These are phyloP conservation scores for Ophidiomyces ophidiicola DNA, from an alignment of 2,329 filamentous ascomycete species.

Conservation along the genomic window DNA sequence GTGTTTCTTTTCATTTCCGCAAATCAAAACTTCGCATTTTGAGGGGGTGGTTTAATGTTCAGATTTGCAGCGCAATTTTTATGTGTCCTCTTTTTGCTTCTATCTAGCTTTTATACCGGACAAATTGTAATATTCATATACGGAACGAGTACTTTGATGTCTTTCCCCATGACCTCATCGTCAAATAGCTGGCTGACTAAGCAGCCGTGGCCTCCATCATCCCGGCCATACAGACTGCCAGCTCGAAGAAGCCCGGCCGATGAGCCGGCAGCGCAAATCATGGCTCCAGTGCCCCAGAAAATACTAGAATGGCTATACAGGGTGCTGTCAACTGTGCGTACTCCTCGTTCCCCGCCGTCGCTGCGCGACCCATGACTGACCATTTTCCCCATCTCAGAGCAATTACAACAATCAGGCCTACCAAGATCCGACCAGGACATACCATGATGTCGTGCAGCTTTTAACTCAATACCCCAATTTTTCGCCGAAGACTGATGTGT, in stretches of 20 bases:
- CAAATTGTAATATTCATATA: background rate
- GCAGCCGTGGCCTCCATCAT: background rate
- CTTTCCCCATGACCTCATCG: background rate
- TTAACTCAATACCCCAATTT: slow-evolving; percentile 70
- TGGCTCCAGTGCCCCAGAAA: slow-evolving; percentile 66
- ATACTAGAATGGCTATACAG: slow-evolving; percentile 93
- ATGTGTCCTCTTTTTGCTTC: background rate
- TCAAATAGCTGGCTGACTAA: too few species aligned
- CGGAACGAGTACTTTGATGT: background rate
- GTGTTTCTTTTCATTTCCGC: too few species aligned
- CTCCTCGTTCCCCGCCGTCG: slow-evolving; percentile 6
- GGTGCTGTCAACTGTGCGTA: slow-evolving; percentile 60
- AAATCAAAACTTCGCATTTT: background rate
- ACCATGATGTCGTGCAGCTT: slow-evolving; percentile 76
- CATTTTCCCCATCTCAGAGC: slow-evolving; percentile 10
- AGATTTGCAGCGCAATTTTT: background rate
- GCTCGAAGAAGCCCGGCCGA: slow-evolving; percentile 1
- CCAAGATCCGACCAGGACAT: slow-evolving; percentile 79
- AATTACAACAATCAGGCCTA: slow-evolving; percentile 58
- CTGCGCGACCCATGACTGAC: slow-evolving; percentile 9
- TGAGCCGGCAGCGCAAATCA: slow-evolving; percentile 3
- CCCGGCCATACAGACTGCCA: background rate
- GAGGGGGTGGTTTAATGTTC: background rate
- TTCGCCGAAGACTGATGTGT: slow-evolving; percentile 79
- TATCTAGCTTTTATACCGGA: too few species aligned